These are phyloP conservation scores for Phanerochaete sordida DNA, from an alignment of 768 basidiomycete species.

Conservation along the genomic window DNA sequence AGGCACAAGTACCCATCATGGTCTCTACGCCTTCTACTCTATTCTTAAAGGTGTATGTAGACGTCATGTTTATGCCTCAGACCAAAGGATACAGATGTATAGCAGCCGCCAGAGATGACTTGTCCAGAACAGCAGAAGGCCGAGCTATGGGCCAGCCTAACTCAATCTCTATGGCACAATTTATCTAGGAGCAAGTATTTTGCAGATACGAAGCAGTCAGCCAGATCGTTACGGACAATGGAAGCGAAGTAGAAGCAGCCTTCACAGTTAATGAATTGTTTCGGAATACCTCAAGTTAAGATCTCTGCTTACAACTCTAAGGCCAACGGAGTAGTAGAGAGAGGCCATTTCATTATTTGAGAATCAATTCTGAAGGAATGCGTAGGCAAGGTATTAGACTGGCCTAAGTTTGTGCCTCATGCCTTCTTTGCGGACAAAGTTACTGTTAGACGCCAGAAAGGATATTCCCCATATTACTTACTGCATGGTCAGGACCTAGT, in stretches of 20 bases:
- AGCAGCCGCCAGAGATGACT: conserved; percentile 26
- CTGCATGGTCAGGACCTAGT: conserved; percentile 27
- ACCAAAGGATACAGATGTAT: conserved; percentile 19
- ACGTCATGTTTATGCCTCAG: conserved; percentile 17
- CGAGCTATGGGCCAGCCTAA: conserved; percentile 20
- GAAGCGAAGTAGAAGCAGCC: conserved; percentile 12
- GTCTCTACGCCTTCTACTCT: conserved; percentile 14
- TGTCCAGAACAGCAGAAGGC: conserved; percentile 28
- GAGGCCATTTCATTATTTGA: conserved; percentile 28
- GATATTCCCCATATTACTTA: conserved; percentile 20
- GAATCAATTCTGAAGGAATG: conserved; percentile 30
- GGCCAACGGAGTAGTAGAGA: conserved; percentile 34
- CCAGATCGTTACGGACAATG: conserved; percentile 29
- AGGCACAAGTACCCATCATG: conserved; percentile 12
- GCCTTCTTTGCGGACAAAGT: conserved; percentile 25
- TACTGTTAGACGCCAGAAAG: conserved; percentile 18
- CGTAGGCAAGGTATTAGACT: conserved; percentile 15
- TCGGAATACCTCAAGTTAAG: conserved; percentile 2
- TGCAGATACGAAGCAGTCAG: conserved; percentile 27
- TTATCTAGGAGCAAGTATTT: conserved; percentile 31
- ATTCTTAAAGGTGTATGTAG: conserved; percentile 11
- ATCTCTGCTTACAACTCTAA: conserved; percentile 29
- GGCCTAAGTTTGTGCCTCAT: conserved; percentile 21
- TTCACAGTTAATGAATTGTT: not conserved
- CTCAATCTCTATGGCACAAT: conserved; percentile 23